Evolutionary conservation across 2,329 filamentous ascomycete species (phyloP), one percentile per base, ranked within the genome.

Genomic region (Diaporthe sp.): DNA sequence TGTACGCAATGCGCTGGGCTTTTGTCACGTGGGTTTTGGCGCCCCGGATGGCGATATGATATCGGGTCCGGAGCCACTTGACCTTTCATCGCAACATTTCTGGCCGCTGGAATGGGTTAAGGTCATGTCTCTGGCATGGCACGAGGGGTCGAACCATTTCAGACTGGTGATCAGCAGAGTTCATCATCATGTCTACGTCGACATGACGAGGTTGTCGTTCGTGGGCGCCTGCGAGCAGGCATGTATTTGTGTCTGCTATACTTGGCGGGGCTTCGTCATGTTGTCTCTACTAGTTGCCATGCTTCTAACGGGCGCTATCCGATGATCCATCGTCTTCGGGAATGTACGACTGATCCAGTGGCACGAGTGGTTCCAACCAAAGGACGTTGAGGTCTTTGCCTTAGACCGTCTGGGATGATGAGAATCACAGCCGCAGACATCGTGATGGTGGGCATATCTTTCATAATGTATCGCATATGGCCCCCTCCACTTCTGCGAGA

Each of bases 201-300:
- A 7, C 22, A 38, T 67, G 64, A 38, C 64, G 45, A 52, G 8
- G 22, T 10, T 40, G 8, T 67, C 22, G 22, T 67, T 50, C 47
- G 19, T 52, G 45, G 35, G 30, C 8, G n/a, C 30, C 45, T 13
- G 12, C 10, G 15, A 22, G 40, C n/a, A n/a, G 58, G 38, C 9
- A 47, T 33, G 60, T 45, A 17, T 52, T 52, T 40, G 42, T 38
- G 28, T n/a, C 12, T 50, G 3, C 22, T 47, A 50, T 35, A 19
- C 42, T 64, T 15, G 60, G 40, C 38, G 9, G 13, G 42, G 0
- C 4, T 22, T 35, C 33, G 47, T 40, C 33, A 54, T 52, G 64
- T 54, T 68, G 64, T 52, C 64, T 52, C 64, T 38, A 40, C 13
- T 5, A n/a, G 28, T 17, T 67, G 61, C 45, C 45, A 52, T 67